A percentile compares a stretch with the other conserved stretches of the same genome.
phyloP scores from a whole-genome alignment of 352 stramenopile genomes.

The Globisporangium polare region DNA sequence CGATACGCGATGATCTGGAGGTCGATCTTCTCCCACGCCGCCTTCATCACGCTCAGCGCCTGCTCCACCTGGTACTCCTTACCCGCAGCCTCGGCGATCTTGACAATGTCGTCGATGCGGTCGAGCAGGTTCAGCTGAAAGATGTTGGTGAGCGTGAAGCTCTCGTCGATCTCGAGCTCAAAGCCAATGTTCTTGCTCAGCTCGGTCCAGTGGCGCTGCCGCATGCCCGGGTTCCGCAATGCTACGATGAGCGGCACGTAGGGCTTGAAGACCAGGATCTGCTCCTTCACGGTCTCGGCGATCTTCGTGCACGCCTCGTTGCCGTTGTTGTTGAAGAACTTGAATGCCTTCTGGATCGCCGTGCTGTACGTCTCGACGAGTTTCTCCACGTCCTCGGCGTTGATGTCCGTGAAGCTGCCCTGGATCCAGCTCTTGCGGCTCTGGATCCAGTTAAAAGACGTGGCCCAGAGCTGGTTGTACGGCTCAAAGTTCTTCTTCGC shows the following conservation, averaged over 20 bases:
- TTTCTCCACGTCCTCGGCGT: constrained; percentile 91
- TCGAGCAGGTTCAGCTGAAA: constrained; percentile 83
- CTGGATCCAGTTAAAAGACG: constrained; percentile 89
- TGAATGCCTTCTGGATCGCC: constrained; percentile 89
- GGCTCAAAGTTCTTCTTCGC: constrained; percentile 94
- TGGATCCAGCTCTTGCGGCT: constrained; percentile 91
- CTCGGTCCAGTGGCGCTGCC: constrained; percentile 91
- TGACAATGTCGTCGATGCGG: constrained; percentile 90
- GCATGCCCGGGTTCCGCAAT: constrained; percentile 92
- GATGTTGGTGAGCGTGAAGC: constrained; percentile 81
- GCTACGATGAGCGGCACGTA: constrained; percentile 91
- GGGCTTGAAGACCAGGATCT: constrained; percentile 92
- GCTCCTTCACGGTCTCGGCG: constrained; percentile 87
- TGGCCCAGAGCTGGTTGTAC: constrained; percentile 92
- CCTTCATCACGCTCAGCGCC: constrained; percentile 91
- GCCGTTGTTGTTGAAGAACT: constrained; percentile 90
- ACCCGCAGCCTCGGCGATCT: constrained; percentile 88
- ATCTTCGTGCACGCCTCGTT: constrained; percentile 88
- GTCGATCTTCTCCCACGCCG: constrained; percentile 87
- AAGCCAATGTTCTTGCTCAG: constrained; percentile 85
- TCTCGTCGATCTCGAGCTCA: constrained; percentile 87
- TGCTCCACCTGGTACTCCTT: constrained; percentile 96
- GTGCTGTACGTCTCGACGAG: constrained; percentile 80
- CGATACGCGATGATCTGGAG: constrained; percentile 89
- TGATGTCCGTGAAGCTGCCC: constrained; percentile 87